Evolutionary conservation across 768 basidiomycete genomes (phyloP), one percentile per base, ranked within the genome.

Genomic region (Nevesoporus exiguus): DNA sequence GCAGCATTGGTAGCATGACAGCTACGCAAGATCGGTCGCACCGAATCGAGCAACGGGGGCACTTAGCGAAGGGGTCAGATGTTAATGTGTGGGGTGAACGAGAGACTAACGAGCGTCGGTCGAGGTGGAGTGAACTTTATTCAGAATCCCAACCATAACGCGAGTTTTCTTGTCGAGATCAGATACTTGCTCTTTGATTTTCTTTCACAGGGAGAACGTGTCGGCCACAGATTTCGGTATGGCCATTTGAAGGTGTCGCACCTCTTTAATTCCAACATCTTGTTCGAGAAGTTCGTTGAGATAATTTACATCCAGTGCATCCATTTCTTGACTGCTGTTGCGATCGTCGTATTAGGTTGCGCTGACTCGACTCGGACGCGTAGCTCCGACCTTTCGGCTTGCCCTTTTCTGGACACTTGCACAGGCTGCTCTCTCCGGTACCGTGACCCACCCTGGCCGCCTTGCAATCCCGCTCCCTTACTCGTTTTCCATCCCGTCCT

Each of bases 101-200:
- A 47, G 34, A 36, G 25, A 71, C 80, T 67, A 66, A 91, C 90
- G 74, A 49, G 79, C 75, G 43, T 78, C 72, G 4, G 74, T 64
- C 7, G 82, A 80, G 3, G 90, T 92, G 7, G 88, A 89, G 63
- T 93, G 90, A 13, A 92, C 82, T 60, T 82, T 87, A 74, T 88
- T 90, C 51, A 93, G 74, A 39, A 83, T 66, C n/a, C 87, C 88
- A n/a, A 80, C 75, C 76, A 90, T 84, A 3, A 76, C 77, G 17
- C 90, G 80, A 7, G 82, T 77, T 65, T 84, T 86, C 71, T 86
- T 90, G 69, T 92, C 90, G 2, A 92, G 74, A 62, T 85, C 81
- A 24, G 76, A 77, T 36, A 87, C 84, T 68, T 87, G 82, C 27
- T 88, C 88, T 62, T 81, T 87, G 71, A 93, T 86, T 84, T 83